Evolutionary conservation across 2,329 filamentous ascomycete genomes (phyloP), one percentile per base, ranked within the genome.

Genomic region (Metarhizium anisopliae): DNA sequence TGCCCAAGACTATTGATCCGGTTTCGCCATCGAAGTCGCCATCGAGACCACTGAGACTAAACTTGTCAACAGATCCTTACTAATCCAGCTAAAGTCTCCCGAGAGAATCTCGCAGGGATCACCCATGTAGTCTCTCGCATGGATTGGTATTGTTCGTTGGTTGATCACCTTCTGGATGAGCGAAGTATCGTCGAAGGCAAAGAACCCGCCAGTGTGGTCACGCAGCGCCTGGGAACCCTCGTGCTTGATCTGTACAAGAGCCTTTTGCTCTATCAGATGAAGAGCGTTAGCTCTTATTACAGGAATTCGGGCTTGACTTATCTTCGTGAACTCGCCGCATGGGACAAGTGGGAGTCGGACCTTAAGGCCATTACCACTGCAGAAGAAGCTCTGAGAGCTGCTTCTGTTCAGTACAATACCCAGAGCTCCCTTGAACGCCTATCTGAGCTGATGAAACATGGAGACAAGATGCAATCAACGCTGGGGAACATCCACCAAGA

Each of bases 401-500:
- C 56, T 18, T 58, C 56, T 45, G 54, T 58, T 16, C 56, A 56
- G 29, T 53, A 58, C 54, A 56, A 56, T n/a, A 58, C 54, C 2
- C 56, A 54, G 35, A 58, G 56, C 32, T 58, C 56, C 13, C 54
- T 58, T 6, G 43, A 51, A 36, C 51, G 55, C 36, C 52, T 58
- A 5, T 58, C 56, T 14, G 55, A 56, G 52, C 52, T 58, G 13
- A 56, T 58, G 49, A 54, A 56, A 18, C 42, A 52, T 20, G 54
- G 56, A 14, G 56, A 58, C 25, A 54, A 56, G 45, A 59, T 59
- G 52, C 54, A 59, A 38, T 56, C 52, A 11, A 53, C 32, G 2
- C 52, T 60, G 20, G 54, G 59, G 16, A 55, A 56, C n/a, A 54
- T 60, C 20, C 54, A 54, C 49, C 55, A 55, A n/a, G 56, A 59